phyloP scores from a whole-genome alignment of 148 eudicot species.

The Fagopyrum tataricum region DNA sequence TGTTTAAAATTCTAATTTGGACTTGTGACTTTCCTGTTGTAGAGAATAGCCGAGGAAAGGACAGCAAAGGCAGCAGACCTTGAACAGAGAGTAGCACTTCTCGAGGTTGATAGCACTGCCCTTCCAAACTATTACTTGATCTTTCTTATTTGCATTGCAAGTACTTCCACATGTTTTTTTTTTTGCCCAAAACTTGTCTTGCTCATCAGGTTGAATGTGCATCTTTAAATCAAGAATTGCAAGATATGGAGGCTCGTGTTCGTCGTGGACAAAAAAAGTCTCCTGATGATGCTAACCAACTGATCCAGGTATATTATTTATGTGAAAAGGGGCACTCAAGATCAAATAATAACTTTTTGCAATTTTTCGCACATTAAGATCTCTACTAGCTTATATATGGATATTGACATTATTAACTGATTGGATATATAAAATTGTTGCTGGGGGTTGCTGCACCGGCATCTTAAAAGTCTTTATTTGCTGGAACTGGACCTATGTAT shows the following conservation, averaged over 20 bases:
- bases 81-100: conserved; percentile 91
- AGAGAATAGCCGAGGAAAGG: conserved; percentile 97
- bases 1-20: conserved; percentile 8
- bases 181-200: conserved; percentile 7
- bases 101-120: conserved; percentile 55
- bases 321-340: neutral
- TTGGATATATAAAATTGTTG: neutral
- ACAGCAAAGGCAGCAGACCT: conserved; percentile 77
- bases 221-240: conserved; percentile 91
- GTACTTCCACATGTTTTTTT: neutral
- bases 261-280: conserved; percentile 94
- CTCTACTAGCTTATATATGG: neutral
- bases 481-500: neutral
- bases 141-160: neutral
- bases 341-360: neutral
- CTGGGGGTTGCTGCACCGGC: neutral
- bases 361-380: neutral
- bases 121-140: neutral
- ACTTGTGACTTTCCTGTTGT: conserved; percentile 23
- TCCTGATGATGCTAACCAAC: conserved; percentile 89
- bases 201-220: conserved; percentile 77
- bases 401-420: neutral
- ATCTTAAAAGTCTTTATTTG: neutral
- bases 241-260: conserved; percentile 88
- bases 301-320: conserved; percentile 60